These are phyloP conservation scores for Globisporangium sylvaticum DNA, from an alignment of 352 stramenopile genomes.

Conservation along the genomic window DNA sequence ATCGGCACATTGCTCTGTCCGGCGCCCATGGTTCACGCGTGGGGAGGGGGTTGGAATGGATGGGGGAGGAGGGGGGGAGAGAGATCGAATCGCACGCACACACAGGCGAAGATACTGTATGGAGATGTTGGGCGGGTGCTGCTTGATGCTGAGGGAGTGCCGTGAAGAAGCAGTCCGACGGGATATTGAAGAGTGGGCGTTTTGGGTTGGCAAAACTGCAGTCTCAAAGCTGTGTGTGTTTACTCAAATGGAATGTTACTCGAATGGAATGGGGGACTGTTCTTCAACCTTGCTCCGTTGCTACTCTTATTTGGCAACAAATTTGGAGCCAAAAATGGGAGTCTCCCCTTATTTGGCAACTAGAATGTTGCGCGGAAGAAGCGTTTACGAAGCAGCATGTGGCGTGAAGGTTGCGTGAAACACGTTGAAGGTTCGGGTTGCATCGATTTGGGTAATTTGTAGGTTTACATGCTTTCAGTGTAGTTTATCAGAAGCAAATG, in stretches of 20 bases:
- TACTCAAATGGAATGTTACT: conserved; percentile 3
- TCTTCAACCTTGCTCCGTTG: neutral
- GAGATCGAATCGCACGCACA: neutral
- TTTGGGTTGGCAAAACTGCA: neutral
- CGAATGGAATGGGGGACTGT: neutral
- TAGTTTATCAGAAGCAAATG: too few species aligned
- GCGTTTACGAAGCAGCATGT: conserved; percentile 10
- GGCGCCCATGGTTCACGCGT: conserved; percentile 34
- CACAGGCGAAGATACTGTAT: neutral
- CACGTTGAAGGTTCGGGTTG: conserved; percentile 1
- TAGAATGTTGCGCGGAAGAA: conserved; percentile 6
- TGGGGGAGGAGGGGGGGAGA: neutral
- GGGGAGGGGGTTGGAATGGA: neutral
- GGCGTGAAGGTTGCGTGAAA: conserved; percentile 7
- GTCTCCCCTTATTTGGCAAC: neutral
- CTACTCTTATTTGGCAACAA: too few species aligned
- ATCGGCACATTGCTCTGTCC: conserved; percentile 33
- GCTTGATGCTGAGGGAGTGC: neutral
- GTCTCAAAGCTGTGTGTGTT: neutral
- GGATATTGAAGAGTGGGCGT: neutral
- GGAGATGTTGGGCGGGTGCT: too few species aligned
- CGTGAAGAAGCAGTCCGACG: neutral
- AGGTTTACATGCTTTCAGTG: too few species aligned
- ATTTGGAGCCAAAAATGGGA: too few species aligned
- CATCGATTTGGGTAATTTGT: too few species aligned